Conservation (phyloP, 768 basidiomycete species). For the Kwoniella sp. region DNA sequence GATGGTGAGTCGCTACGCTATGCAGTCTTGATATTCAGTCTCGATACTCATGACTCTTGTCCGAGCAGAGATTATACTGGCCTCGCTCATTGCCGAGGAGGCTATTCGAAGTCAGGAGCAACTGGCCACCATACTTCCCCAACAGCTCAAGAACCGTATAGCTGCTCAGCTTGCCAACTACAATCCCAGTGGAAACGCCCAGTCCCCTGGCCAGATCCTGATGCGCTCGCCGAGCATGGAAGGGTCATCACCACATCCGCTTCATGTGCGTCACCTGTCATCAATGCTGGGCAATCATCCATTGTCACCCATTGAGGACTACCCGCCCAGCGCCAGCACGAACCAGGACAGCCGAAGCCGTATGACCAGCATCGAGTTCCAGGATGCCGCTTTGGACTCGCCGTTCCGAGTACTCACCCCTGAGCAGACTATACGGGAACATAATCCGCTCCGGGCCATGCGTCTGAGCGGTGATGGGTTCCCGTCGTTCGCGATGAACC, state of each 20-base stretch:
- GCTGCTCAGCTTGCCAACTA: slow-evolving; percentile 5
- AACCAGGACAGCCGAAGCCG: not conserved
- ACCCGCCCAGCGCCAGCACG: slow-evolving; percentile 5
- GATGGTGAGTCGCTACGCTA: slow-evolving; percentile 21
- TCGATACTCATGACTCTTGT: slow-evolving; percentile 2
- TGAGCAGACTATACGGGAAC: not conserved
- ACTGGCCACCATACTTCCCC: slow-evolving; percentile 18
- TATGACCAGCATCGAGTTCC: not conserved
- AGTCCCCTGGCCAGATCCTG: not conserved
- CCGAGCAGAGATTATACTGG: slow-evolving; percentile 32
- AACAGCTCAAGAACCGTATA: slow-evolving; percentile 9
- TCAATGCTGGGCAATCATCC: not conserved
- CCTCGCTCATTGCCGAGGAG: slow-evolving; percentile 35
- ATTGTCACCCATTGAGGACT: slow-evolving; percentile 5
- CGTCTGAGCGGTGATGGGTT: not conserved
- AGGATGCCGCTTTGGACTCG: not conserved
- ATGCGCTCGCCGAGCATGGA: not conserved
- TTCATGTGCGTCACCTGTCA: not conserved
- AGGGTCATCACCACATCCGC: not conserved
- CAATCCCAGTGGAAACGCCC: not conserved
- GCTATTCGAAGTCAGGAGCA: slow-evolving; percentile 32
- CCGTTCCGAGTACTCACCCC: slow-evolving; percentile 1
- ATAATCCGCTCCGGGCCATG: not conserved
- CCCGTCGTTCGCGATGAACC: not conserved
- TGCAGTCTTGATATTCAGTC: not conserved